Percentiles rank a stretch among this genome's conserved stretches.
These are phyloP conservation scores for Pseudogymnoascus sp. DNA, from an alignment of 2,329 filamentous ascomycete species.

Conservation along the genomic window DNA sequence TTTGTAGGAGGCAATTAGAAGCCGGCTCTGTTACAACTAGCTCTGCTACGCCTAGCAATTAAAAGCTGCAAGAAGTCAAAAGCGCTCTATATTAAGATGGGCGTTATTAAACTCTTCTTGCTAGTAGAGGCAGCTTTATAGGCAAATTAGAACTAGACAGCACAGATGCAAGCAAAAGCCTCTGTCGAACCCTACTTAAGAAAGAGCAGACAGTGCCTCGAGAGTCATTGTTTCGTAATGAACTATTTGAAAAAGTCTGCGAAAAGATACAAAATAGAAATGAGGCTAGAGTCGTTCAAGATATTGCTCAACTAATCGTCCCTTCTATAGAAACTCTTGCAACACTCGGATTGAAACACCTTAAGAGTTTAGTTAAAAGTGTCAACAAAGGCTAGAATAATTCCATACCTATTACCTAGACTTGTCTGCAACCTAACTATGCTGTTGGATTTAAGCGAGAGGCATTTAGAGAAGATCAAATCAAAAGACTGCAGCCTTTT, in stretches of 20 bases:
- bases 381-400: slow-evolving; percentile 38
- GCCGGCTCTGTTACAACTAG: slow-evolving; percentile 16
- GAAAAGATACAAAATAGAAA: slow-evolving; percentile 30
- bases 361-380: slow-evolving; percentile 33
- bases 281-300: slow-evolving; percentile 33
- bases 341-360: slow-evolving; percentile 18
- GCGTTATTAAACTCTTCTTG: slow-evolving; percentile 33
- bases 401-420: slow-evolving; percentile 30
- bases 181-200: slow-evolving; percentile 29
- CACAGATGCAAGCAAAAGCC: slow-evolving; percentile 23
- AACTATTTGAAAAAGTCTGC: slow-evolving; percentile 32
- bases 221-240: slow-evolving; percentile 32
- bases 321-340: slow-evolving; percentile 34
- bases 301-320: slow-evolving; percentile 33
- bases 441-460: slow-evolving; percentile 34
- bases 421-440: slow-evolving; percentile 39
- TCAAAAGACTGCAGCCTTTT: slow-evolving; percentile 34
- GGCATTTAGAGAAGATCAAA: slow-evolving; percentile 38
- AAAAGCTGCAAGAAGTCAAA: slow-evolving; percentile 34
- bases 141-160: slow-evolving; percentile 28
- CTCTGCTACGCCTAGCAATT: slow-evolving; percentile 32
- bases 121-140: slow-evolving; percentile 36
- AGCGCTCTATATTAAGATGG: slow-evolving; percentile 31
- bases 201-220: slow-evolving; percentile 27
- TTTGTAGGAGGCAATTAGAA: slow-evolving; percentile 27